Evolutionary conservation across 495 filamentous ascomycete genomes (phyloP).

Genomic region (Penicillium verhagenii): DNA sequence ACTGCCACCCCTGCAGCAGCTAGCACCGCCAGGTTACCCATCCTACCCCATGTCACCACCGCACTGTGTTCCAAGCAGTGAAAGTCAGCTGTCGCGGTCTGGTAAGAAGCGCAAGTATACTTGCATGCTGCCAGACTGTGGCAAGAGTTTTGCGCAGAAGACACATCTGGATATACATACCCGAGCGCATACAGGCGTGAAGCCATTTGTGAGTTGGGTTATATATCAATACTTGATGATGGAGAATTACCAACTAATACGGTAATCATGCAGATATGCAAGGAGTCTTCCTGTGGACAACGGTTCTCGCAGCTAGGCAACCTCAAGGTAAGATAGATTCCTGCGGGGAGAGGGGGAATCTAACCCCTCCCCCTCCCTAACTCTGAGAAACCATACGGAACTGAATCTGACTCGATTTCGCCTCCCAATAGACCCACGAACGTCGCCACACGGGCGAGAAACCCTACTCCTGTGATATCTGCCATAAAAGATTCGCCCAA

Average conservation of each 20-base stretch:
- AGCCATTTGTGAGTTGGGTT: slow-evolving; percentile 75
- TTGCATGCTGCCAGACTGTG: slow-evolving; percentile 73
- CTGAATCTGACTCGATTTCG: too few species aligned
- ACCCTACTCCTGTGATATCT: slow-evolving; percentile 80
- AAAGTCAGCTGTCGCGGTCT: slow-evolving; percentile 33
- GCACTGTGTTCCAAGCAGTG: slow-evolving; percentile 24
- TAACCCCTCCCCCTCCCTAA: not conserved
- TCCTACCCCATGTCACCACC: slow-evolving; percentile 28
- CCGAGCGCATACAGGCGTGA: slow-evolving; percentile 85
- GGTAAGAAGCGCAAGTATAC: slow-evolving; percentile 57
- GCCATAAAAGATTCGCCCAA: slow-evolving; percentile 80
- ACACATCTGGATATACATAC: slow-evolving; percentile 92
- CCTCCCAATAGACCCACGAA: slow-evolving; percentile 65
- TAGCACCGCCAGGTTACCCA: slow-evolving; percentile 24
- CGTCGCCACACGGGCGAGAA: slow-evolving; percentile 84
- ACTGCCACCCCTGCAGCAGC: slow-evolving; percentile 37
- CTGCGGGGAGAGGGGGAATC: too few species aligned
- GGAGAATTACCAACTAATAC: slow-evolving; percentile 2
- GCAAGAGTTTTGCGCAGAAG: slow-evolving; percentile 85
- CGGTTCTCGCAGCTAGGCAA: slow-evolving; percentile 88
- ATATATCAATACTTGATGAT: too few species aligned
- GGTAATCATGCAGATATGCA: slow-evolving; percentile 67
- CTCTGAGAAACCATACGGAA: too few species aligned
- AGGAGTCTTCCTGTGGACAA: slow-evolving; percentile 70
- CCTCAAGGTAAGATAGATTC: slow-evolving; percentile 71